A percentile compares a stretch with the other conserved stretches of the same genome.
Evolutionary conservation across 345 rosid species (phyloP).

Genomic region (Diplotaxis tenuifolia): DNA sequence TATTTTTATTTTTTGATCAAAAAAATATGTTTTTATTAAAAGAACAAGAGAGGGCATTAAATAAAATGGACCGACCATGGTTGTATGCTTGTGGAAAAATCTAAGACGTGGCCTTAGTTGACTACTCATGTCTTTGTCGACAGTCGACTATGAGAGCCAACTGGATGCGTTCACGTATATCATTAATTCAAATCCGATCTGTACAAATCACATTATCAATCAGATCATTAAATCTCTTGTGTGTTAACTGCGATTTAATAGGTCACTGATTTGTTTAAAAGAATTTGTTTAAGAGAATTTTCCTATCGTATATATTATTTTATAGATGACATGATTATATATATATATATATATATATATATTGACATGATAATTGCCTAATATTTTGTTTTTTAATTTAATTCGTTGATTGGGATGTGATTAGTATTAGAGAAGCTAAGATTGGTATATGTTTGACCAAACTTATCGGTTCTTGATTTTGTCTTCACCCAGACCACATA

Average conservation of each 20-base stretch:
- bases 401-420: not conserved
- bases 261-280: no score
- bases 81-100: slow-evolving; percentile 5
- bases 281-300: no score
- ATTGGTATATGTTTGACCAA: not conserved
- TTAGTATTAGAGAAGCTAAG: not conserved
- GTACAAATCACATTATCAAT: no score
- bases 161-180: slow-evolving; percentile 5
- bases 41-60: not conserved
- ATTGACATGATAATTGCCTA: not conserved
- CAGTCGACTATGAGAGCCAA: slow-evolving; percentile 14
- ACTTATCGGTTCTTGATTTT: slow-evolving; percentile 7
- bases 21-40: not conserved
- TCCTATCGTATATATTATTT: no score
- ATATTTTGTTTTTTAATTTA: not conserved
- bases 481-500: slow-evolving; percentile 4
- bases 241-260: no score
- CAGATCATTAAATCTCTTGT: no score
- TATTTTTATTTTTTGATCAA: no score
- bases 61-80: slow-evolving; percentile 26
- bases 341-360: no score
- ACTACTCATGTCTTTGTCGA: slow-evolving; percentile 6
- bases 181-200: not conserved
- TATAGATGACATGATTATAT: no score
- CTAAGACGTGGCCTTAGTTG: slow-evolving; percentile 25